These are phyloP conservation scores for Rhamnella rubrinervis DNA, from an alignment of 331 rosid species.

Conservation along the genomic window DNA sequence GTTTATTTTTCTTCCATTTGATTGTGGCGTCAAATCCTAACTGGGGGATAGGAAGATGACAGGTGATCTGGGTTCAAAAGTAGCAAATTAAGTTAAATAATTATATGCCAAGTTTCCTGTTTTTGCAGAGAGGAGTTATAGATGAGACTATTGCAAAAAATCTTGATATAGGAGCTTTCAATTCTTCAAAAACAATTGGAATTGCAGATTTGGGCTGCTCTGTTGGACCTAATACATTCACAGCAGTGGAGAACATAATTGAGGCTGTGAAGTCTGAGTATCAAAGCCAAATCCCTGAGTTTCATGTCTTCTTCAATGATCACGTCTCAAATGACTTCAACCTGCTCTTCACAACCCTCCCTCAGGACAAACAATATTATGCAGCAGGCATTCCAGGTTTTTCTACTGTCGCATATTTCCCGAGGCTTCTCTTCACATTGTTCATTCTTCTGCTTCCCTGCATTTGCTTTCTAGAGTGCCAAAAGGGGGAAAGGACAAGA, in stretches of 20 bases:
- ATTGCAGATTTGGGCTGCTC: slow-evolving; percentile 33
- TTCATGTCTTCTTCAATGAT: slow-evolving; percentile 19
- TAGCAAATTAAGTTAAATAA: too few relatives aligned
- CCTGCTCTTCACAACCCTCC: slow-evolving; percentile 17
- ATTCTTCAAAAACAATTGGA: neutral
- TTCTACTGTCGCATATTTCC: slow-evolving; percentile 13
- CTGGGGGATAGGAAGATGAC: too few relatives aligned
- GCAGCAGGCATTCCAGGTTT: slow-evolving; percentile 24
- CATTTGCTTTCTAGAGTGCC: slow-evolving; percentile 14
- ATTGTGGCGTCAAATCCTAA: too few relatives aligned
- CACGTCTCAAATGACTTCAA: slow-evolving; percentile 21
- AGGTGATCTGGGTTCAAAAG: too few relatives aligned
- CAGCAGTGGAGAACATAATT: slow-evolving; percentile 1
- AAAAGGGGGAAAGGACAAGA: neutral
- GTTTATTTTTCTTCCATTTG: too few relatives aligned
- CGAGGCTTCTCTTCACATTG: slow-evolving; percentile 15
- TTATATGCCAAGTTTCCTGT: too few relatives aligned
- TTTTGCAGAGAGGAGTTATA: too few relatives aligned
- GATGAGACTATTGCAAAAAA: neutral
- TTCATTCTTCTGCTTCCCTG: slow-evolving; percentile 5
- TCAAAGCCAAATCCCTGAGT: too few relatives aligned
- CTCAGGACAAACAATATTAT: slow-evolving; percentile 3
- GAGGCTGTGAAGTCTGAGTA: slow-evolving; percentile 13
- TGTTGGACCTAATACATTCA: slow-evolving; percentile 24
- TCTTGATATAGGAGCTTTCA: slow-evolving; percentile 1